phyloP scores from a whole-genome alignment of 176 grass and related monocot species.

The Bromus sterilis region DNA sequence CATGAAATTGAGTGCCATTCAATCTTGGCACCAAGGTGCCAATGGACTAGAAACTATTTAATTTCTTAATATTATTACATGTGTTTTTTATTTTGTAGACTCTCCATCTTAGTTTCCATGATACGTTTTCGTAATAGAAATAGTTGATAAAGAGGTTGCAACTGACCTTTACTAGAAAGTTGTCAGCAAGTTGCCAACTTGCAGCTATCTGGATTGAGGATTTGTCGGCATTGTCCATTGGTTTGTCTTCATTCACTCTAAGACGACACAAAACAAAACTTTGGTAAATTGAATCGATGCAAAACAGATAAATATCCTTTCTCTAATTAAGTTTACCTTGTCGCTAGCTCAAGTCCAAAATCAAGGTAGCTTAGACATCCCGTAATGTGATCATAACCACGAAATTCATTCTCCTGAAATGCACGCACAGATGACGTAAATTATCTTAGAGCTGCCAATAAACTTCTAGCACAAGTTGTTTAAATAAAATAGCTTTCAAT shows the following conservation, averaged over 20 bases:
- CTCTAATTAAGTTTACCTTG: slow-evolving; percentile 36
- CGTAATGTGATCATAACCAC: too few species aligned
- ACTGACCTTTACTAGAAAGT: slow-evolving; percentile 81
- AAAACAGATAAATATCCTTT: background rate
- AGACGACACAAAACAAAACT: background rate
- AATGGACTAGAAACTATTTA: background rate
- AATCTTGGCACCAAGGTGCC: too few species aligned
- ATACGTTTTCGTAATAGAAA: too few species aligned
- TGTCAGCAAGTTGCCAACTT: slow-evolving; percentile 87
- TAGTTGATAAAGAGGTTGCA: background rate
- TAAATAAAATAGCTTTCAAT: too few species aligned
- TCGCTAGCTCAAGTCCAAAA: slow-evolving; percentile 68
- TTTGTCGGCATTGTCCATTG: slow-evolving; percentile 13
- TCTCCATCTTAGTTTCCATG: too few species aligned
- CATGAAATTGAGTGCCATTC: too few species aligned
- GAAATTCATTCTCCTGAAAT: slow-evolving; percentile 59
- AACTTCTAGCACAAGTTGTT: too few species aligned
- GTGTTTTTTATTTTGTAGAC: background rate
- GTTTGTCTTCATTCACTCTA: slow-evolving; percentile 57
- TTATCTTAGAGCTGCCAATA: too few species aligned
- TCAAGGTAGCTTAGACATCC: slow-evolving; percentile 93
- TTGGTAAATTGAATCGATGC: background rate
- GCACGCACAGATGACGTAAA: too few species aligned
- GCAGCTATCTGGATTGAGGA: slow-evolving; percentile 75
- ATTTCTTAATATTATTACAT: too few species aligned